A percentile compares a stretch with the other conserved stretches of the same genome.
Conservation (phyloP, 2,329 filamentous ascomycete species). For the Periconia sp. region DNA sequence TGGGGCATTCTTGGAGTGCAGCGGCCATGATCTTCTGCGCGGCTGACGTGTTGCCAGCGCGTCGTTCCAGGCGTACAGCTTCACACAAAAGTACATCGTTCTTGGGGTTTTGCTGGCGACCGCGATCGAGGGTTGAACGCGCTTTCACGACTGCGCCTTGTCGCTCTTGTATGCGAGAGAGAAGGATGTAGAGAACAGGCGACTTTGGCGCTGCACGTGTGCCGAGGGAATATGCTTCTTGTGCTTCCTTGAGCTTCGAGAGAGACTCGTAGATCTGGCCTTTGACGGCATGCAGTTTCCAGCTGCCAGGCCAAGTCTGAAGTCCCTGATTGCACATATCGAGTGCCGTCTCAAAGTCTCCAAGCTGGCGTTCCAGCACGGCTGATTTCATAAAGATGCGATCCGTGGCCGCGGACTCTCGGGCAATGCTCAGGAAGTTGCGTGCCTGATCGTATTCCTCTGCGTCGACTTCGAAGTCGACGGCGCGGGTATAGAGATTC, state of each 20-base stretch:
- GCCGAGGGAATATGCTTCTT: constrained; percentile 87
- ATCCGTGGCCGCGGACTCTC: constrained; percentile 89
- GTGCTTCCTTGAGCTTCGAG: constrained; percentile 79
- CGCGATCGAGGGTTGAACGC: constrained; percentile 89
- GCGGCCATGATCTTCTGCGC: constrained; percentile 93
- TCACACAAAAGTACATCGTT: constrained; percentile 87
- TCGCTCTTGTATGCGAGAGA: constrained; percentile 85
- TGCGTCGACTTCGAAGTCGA: constrained; percentile 94
- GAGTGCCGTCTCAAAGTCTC: constrained; percentile 79
- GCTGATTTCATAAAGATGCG: constrained; percentile 97
- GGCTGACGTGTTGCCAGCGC: constrained; percentile 80
- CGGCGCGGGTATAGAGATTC: constrained; percentile 95
- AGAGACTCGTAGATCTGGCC: constrained; percentile 94
- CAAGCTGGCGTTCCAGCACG: constrained; percentile 86
- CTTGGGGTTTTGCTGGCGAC: constrained; percentile 85
- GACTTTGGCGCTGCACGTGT: constrained; percentile 86
- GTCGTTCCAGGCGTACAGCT: constrained; percentile 89
- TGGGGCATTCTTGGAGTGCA: constrained; percentile 88
- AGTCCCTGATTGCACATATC: constrained; percentile 87
- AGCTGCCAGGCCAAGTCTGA: constrained; percentile 80
- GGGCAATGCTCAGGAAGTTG: constrained; percentile 79
- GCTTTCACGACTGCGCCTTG: constrained; percentile 87
- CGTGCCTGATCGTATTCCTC: constrained; percentile 81
- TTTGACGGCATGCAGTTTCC: constrained; percentile 98
- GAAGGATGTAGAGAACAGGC: constrained; percentile 87